Base-by-base conservation (phyloP, 441 rosid species). In the Croton setiger region DNA sequence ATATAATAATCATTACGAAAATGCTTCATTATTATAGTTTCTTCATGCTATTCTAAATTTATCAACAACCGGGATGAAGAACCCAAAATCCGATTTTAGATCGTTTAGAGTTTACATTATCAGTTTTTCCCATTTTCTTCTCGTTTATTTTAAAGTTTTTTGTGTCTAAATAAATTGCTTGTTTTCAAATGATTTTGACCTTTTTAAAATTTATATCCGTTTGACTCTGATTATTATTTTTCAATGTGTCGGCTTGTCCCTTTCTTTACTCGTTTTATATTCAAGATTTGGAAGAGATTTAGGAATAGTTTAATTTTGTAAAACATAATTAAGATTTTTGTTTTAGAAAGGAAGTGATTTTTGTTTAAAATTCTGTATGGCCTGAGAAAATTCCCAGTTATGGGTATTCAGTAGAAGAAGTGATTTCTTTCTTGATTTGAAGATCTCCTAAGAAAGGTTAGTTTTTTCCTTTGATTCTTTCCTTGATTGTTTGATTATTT, bases 161-260 rank as follows among this genome's bases (percentile, higher is more conserved):
- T 18, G 36, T 45, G 58, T 54, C 4, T n/a, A 44, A 41, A 59
- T 21, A n/a, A n/a, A 27, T 36, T 41, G 61, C 58, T 17, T n/a
- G 43, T 41, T 13, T 61, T 71, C 36, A 45, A 41, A 8, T 17
- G 31, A 4, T 48, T 31, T 49, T 20, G 72, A 57, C 67, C 36
- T 15, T 39, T 36, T 39, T 44, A n/a, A 8, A 7, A 39, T 67
- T 57, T 13, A 31, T 62, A 67, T 14, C 45, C 17, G 52, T 72
- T 39, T 51, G 74, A 55, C 74, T 33, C 0, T 27, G 6, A 3
- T 13, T 43, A 7, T 37, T 49, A 7, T 37, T 68, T 58, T 56
- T 37, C 60, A 31, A 47, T 31, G 41, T 6, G 78, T 72, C 73
- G 69, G 78, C 85, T 64, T 55, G 67, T 74, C 74, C 45, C 51